Evolutionary conservation across 495 filamentous ascomycete genomes (phyloP).

Genomic region (Penicillium ochrochloron): DNA sequence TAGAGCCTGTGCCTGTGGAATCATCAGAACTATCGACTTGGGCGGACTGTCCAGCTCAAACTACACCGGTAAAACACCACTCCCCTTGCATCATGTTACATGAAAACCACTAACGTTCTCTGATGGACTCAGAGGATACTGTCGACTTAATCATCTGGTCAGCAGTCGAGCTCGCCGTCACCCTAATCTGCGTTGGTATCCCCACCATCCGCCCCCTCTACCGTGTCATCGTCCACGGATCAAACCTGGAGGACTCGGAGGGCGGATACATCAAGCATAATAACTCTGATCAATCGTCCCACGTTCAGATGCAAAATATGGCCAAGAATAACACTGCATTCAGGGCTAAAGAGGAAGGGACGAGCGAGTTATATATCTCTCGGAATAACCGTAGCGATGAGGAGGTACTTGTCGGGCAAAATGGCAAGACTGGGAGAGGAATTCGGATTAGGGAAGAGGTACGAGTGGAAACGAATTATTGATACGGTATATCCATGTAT

Average conservation of each 20-base stretch:
- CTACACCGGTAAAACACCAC: constrained; percentile 22
- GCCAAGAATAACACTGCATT: constrained; percentile 11
- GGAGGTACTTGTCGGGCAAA: constrained; percentile 17
- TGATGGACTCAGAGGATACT: constrained; percentile 20
- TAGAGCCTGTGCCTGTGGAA: constrained; percentile 28
- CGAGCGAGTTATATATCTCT: constrained; percentile 15
- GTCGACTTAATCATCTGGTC: constrained; percentile 29
- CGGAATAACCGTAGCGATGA: constrained; percentile 22
- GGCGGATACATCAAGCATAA: constrained; percentile 15
- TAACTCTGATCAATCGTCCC: constrained; percentile 6
- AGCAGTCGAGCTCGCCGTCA: constrained; percentile 28
- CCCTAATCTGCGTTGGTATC: constrained; percentile 30
- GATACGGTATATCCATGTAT: background rate
- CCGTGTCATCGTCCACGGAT: constrained; percentile 23
- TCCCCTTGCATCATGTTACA: background rate
- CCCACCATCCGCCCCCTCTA: constrained; percentile 29
- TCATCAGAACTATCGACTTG: constrained; percentile 26
- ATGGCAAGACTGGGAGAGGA: background rate
- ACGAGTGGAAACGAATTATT: background rate
- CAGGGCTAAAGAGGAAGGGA: constrained; percentile 13
- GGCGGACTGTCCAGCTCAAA: constrained; percentile 24
- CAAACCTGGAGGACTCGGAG: constrained; percentile 18
- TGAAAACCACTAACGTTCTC: background rate
- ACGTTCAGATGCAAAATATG: constrained; percentile 20
- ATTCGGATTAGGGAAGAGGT: background rate